These are phyloP conservation scores for Eimeria maxima DNA, from an alignment of 169 alveolate genomes.

Conservation along the genomic window DNA sequence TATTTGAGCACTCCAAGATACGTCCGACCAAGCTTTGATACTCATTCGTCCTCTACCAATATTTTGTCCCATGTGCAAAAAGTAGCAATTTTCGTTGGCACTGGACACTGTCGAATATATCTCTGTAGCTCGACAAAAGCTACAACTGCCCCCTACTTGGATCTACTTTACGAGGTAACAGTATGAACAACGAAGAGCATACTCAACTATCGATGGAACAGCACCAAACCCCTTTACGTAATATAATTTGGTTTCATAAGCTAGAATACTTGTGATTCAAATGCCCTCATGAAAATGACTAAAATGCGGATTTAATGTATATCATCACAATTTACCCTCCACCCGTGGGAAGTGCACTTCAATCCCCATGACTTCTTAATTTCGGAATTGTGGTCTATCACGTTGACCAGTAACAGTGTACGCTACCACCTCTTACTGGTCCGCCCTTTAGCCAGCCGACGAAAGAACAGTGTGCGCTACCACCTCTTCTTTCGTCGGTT, in stretches of 20 bases:
- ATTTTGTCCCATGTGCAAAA: not conserved
- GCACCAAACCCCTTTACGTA: not conserved
- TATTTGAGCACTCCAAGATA: not conserved
- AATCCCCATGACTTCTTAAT: not conserved
- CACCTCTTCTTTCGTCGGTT: too few relatives aligned
- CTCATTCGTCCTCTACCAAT: not conserved
- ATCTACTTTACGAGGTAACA: not conserved
- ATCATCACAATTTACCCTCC: not conserved
- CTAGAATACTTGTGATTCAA: not conserved
- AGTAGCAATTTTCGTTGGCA: not conserved
- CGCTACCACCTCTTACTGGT: too few relatives aligned
- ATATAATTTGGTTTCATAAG: too few relatives aligned
- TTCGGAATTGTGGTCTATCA: not conserved
- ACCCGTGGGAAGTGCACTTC: not conserved
- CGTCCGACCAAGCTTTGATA: not conserved
- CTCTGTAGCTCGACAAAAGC: not conserved
- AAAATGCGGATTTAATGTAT: not conserved
- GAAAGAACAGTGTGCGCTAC: too few relatives aligned
- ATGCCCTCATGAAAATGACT: not conserved
- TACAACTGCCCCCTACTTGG: not conserved
- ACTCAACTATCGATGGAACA: not conserved
- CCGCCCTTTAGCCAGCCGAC: too few relatives aligned
- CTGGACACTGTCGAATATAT: not conserved
- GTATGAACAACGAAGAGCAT: not conserved
- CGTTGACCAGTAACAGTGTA: too few relatives aligned